These are phyloP conservation scores for Platanthera zijinensis DNA, from an alignment of 106 monocot genomes.

Conservation along the genomic window DNA sequence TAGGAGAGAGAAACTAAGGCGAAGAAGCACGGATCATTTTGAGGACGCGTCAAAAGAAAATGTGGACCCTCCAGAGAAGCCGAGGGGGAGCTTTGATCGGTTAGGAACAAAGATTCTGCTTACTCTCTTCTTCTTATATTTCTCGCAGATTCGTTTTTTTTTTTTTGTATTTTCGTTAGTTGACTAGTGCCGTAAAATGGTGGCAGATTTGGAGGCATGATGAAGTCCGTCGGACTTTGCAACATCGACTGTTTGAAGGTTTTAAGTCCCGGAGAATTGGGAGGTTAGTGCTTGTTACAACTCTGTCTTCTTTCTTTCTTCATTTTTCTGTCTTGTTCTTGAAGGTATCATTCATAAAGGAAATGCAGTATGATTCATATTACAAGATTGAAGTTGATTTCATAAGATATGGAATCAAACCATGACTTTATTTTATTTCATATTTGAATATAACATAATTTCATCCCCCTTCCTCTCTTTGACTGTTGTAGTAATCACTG, in stretches of 20 bases:
- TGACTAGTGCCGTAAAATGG: slow-evolving; percentile 11
- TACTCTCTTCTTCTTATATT: neutral
- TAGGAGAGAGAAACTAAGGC: slow-evolving; percentile 44
- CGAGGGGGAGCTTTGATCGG: slow-evolving; percentile 90
- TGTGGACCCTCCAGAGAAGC: slow-evolving; percentile 50
- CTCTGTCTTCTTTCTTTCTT: slow-evolving; percentile 9
- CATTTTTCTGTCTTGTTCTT: neutral
- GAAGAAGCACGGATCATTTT: slow-evolving; percentile 36
- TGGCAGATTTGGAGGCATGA: slow-evolving; percentile 75
- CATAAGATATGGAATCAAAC: neutral
- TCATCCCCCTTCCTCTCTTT: neutral
- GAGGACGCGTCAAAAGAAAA: slow-evolving; percentile 38
- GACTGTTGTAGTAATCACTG: neutral
- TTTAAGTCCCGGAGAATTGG: slow-evolving; percentile 12
- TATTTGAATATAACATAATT: neutral
- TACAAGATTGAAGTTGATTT: neutral
- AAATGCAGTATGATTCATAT: neutral
- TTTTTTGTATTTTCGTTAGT: slow-evolving; percentile 4
- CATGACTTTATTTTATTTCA: neutral
- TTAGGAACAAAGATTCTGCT: slow-evolving; percentile 18
- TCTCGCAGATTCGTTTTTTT: neutral
- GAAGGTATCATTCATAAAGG: neutral
- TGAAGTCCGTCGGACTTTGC: slow-evolving; percentile 71
- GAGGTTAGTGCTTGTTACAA: slow-evolving; percentile 18
- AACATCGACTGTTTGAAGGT: slow-evolving; percentile 82